Evolutionary conservation across 352 stramenopile genomes (phyloP).

Genomic region (Pythium rishiriense): DNA sequence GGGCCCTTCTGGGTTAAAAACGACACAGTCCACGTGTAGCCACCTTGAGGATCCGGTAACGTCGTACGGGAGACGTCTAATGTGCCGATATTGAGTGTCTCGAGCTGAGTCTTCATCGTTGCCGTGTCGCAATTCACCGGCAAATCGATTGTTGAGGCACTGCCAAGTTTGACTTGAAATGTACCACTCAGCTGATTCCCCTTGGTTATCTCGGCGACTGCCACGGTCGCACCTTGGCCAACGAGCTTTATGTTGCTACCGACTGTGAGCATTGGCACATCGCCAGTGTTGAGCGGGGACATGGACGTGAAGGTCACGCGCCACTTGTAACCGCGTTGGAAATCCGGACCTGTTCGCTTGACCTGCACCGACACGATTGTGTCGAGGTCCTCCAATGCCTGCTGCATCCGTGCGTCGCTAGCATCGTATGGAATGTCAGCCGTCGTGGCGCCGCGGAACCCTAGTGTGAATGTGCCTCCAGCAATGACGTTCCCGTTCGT

Average conservation of each 20-base stretch:
- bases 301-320: slow-evolving; percentile 76
- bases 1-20: slow-evolving; percentile 81
- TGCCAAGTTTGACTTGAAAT: slow-evolving; percentile 62
- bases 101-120: slow-evolving; percentile 66
- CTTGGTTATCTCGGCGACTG: slow-evolving; percentile 33
- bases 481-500: slow-evolving; percentile 64
- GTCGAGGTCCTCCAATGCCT: slow-evolving; percentile 53
- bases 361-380: slow-evolving; percentile 70
- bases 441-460: slow-evolving; percentile 88
- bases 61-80: slow-evolving; percentile 62
- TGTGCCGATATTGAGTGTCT: slow-evolving; percentile 51
- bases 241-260: slow-evolving; percentile 38
- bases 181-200: slow-evolving; percentile 72
- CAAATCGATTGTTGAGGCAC: slow-evolving; percentile 68
- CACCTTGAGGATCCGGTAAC: slow-evolving; percentile 75
- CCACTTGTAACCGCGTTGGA: slow-evolving; percentile 73
- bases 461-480: slow-evolving; percentile 91
- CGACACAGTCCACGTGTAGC: slow-evolving; percentile 94
- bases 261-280: slow-evolving; percentile 61
- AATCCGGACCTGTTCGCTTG: slow-evolving; percentile 45
- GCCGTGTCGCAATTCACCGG: slow-evolving; percentile 68
- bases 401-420: slow-evolving; percentile 62
- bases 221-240: slow-evolving; percentile 37
- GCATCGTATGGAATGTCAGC: slow-evolving; percentile 84
- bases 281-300: slow-evolving; percentile 45